These are phyloP conservation scores for Rhodotorula paludigena DNA, from an alignment of 768 basidiomycete species.

Conservation along the genomic window DNA sequence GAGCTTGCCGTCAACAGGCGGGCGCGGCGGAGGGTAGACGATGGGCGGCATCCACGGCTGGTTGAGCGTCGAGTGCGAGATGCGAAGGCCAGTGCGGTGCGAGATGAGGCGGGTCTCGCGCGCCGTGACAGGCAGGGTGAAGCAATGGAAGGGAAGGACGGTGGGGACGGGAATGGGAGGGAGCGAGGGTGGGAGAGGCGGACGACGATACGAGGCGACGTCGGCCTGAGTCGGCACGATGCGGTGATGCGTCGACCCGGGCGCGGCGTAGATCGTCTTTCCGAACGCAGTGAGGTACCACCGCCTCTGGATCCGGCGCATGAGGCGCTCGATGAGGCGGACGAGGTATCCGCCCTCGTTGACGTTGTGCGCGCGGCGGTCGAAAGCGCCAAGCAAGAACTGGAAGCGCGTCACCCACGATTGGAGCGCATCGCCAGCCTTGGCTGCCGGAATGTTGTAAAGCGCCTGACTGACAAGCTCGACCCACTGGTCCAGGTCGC, in stretches of 20 bases:
- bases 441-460: background rate
- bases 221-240: conserved; percentile 11
- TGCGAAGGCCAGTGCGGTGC: conserved; percentile 54
- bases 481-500: conserved; percentile 50
- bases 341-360: conserved; percentile 54
- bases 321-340: conserved; percentile 52
- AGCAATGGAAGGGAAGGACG: conserved; percentile 56
- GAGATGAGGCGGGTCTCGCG: conserved; percentile 53
- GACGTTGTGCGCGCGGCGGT: conserved; percentile 36
- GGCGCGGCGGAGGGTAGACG: conserved; percentile 51
- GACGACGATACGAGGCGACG: conserved; percentile 14
- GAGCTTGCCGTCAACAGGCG: conserved; percentile 47
- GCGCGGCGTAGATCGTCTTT: conserved; percentile 8
- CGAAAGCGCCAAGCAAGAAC: conserved; percentile 37
- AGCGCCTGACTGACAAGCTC: conserved; percentile 43
- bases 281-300: conserved; percentile 52
- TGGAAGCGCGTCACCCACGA: conserved; percentile 7
- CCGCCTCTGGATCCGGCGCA: conserved; percentile 50
- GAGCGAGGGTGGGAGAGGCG: conserved; percentile 31
- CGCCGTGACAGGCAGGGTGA: conserved; percentile 52
- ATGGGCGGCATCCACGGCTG: conserved; percentile 51
- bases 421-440: background rate
- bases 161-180: conserved; percentile 36
- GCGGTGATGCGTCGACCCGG: background rate
- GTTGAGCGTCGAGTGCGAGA: conserved; percentile 51